Percentiles rank a stretch among this genome's conserved stretches.
Evolutionary conservation across 805 yeast species (phyloP).

Genomic region (Jamesozyma rosinii): DNA sequence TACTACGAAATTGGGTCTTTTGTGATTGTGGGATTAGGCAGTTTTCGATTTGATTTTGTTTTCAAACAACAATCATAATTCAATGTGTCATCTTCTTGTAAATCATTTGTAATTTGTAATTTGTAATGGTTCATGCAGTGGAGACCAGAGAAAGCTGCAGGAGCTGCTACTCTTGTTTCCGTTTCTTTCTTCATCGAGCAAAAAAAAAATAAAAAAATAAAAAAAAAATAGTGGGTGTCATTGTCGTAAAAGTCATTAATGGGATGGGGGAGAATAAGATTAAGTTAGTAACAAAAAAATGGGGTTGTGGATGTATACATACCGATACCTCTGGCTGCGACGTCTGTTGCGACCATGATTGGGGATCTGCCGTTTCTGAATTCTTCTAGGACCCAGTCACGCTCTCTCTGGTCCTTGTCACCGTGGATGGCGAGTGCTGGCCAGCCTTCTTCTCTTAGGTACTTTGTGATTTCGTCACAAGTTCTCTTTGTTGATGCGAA

Average conservation of each 20-base stretch:
- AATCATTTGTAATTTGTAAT: conserved; percentile 2
- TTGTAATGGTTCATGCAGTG: not conserved
- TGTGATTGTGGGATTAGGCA: not conserved
- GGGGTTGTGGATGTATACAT: too few relatives aligned
- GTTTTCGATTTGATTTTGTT: not conserved
- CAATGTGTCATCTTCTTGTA: conserved; percentile 1
- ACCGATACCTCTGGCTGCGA: conserved; percentile 99
- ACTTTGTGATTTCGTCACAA: conserved; percentile 90
- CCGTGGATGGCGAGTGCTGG: conserved; percentile 98
- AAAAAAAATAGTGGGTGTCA: not conserved
- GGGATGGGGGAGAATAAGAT: not conserved
- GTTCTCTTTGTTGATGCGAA: conserved; percentile 96
- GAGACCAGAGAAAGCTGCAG: too few relatives aligned
- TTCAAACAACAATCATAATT: not conserved
- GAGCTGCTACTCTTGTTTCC: too few relatives aligned
- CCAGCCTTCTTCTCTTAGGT: conserved; percentile 94
- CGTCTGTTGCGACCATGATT: conserved; percentile 98
- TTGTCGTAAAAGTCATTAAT: not conserved
- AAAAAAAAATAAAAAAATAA: conserved; percentile 8
- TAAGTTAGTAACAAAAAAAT: conserved; percentile 10
- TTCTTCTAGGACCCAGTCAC: conserved; percentile 96
- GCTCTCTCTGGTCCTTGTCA: conserved; percentile 93
- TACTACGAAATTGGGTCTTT: too few relatives aligned
- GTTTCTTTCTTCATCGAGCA: not conserved
- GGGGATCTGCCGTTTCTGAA: conserved; percentile 89